Evolutionary conservation across 2,329 filamentous ascomycete genomes (phyloP), one percentile per base, ranked within the genome.

Genomic region (Talaromyces amestolkiae): DNA sequence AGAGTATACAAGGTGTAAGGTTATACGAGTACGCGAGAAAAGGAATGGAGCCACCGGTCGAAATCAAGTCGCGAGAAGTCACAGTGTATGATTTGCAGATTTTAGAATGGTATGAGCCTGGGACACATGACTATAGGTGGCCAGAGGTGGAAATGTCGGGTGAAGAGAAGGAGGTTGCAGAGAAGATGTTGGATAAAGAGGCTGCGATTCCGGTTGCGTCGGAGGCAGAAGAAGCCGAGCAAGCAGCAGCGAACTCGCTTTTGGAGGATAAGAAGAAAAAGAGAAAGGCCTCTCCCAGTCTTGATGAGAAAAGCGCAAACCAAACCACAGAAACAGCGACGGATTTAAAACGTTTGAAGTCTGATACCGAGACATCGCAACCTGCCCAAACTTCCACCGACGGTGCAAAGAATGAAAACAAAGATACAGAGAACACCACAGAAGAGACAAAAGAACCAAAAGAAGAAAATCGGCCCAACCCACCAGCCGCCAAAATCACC

Each of bases 1-100:
- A 98, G 68, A 93, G 94, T 77, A 92, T 97, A 77, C 87, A 97
- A 70, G 95, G 95, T 2, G 97, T 97, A 82, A 91, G 92, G 39
- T 84, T 97, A 58, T 99, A 99, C 76, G 93, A 99, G 79, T 98
- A 98, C 78, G 95, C 95, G 22, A 86, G 95, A 58, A 92, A 93
- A 76, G 95, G 95, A 17, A 92, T 90, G 73, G 87, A 91, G 41
- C 89, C 97, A 17, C 95, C 95, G 0, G 84, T 90, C 64, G 90
- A 96, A 76, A 95, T 99, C 66, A 84, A 93, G 75, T 87, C 90
- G 63, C 83, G 94, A 65, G 86, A 91, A 1, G 91, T 98, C 45
- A 88, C 92, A 61, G 91, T 96, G 0, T 78, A 85, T 56, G 86
- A 93, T 43, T 78, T 97, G 70, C 91, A 96, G 75, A 78, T 98